phyloP scores from a whole-genome alignment of 345 rosid species.

The Arabis hirsuta region DNA sequence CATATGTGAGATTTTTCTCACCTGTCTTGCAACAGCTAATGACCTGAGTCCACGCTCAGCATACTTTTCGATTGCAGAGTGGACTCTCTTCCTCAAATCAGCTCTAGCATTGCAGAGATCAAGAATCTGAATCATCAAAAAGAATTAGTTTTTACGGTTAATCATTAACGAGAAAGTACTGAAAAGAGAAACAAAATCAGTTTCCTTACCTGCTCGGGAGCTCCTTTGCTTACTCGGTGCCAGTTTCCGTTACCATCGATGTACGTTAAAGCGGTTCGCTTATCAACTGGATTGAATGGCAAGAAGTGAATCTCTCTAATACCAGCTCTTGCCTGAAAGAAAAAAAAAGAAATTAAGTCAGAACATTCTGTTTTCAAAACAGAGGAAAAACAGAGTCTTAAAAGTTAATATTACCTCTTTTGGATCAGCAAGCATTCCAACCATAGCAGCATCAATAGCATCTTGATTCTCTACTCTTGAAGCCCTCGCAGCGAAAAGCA shows the following conservation, averaged over 20 bases:
- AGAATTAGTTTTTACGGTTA: not conserved
- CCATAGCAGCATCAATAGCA: constrained; percentile 89
- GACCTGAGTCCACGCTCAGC: constrained; percentile 91
- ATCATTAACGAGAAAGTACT: not conserved
- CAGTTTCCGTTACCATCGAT: constrained; percentile 69
- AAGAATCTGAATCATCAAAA: constrained; percentile 58
- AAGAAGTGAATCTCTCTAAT: constrained; percentile 77
- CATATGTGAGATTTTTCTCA: constrained; percentile 22
- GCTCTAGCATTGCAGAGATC: constrained; percentile 59
- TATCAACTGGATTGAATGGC: constrained; percentile 86
- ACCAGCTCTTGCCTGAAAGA: constrained; percentile 71
- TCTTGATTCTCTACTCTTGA: constrained; percentile 90
- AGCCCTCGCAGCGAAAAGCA: constrained; percentile 81
- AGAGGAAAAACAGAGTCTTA: not conserved
- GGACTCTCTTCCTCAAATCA: constrained; percentile 64
- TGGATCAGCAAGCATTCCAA: constrained; percentile 87
- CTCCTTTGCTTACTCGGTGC: constrained; percentile 90
- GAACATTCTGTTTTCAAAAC: not conserved
- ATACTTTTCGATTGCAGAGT: constrained; percentile 63
- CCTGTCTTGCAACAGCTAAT: constrained; percentile 82
- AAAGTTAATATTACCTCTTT: constrained; percentile 52
- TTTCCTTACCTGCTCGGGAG: constrained; percentile 78
- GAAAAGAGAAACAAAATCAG: no score
- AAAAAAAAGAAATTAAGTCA: not conserved
- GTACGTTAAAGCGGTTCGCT: constrained; percentile 80